phyloP scores from a whole-genome alignment of 129 eudicot species.

The Silybum marianum region DNA sequence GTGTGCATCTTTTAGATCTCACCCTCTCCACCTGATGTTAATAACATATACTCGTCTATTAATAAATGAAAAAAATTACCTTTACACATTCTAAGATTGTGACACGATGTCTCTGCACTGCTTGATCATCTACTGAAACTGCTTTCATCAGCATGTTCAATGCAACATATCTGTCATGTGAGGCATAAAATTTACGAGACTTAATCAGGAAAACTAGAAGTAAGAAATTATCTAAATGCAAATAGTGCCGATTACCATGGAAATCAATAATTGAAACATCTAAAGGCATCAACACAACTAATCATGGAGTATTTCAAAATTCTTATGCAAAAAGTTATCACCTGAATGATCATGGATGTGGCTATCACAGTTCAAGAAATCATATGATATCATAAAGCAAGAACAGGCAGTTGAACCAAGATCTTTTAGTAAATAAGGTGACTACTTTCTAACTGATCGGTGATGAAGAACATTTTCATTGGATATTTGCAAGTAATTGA shows the following conservation, averaged over 20 bases:
- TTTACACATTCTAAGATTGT: conserved; percentile 98
- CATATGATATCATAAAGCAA: background rate
- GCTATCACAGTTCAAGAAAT: conserved; percentile 1
- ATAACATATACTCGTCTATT: background rate
- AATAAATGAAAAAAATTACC: conserved; percentile 47
- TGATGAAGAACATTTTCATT: background rate
- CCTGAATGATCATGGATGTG: conserved; percentile 2
- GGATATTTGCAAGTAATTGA: background rate
- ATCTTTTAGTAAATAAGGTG: background rate
- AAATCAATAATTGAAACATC: background rate
- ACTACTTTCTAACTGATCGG: background rate
- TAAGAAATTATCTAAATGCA: background rate
- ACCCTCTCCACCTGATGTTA: background rate
- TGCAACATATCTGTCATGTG: conserved; percentile 84
- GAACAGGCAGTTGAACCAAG: background rate
- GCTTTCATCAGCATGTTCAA: conserved; percentile 96
- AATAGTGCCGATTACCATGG: background rate
- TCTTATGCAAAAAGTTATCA: conserved; percentile 4
- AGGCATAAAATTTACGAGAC: conserved; percentile 9
- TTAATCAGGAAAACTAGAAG: conserved; percentile 4
- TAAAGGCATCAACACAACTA: background rate
- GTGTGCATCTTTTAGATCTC: conserved; percentile 3
- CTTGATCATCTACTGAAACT: conserved; percentile 84
- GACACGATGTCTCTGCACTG: conserved; percentile 96
- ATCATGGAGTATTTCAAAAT: background rate